Conservation (phyloP, 2,329 filamentous ascomycete genomes). For the Paracorniculantispora psalliotae region DNA sequence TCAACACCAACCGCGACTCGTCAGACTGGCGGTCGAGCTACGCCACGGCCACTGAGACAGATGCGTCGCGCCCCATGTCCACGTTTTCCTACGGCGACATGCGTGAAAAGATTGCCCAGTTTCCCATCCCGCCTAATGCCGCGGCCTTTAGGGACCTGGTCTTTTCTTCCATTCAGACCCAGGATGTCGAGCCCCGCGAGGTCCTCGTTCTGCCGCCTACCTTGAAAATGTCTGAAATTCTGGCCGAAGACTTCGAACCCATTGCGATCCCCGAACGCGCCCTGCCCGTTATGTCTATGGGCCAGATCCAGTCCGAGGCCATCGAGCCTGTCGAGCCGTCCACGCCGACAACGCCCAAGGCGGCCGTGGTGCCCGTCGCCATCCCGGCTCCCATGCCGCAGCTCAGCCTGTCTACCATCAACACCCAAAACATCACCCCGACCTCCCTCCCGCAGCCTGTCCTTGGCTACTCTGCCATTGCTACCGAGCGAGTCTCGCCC, state of each 20-base stretch:
- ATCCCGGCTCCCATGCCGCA: slow-evolving; percentile 18
- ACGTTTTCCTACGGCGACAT: slow-evolving; percentile 49
- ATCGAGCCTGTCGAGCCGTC: slow-evolving; percentile 27
- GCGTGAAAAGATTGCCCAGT: slow-evolving; percentile 47
- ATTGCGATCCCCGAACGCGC: slow-evolving; percentile 21
- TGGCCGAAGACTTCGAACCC: slow-evolving; percentile 25
- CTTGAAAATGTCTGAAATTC: slow-evolving; percentile 24
- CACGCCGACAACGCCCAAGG: slow-evolving; percentile 19
- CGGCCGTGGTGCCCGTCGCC: slow-evolving; percentile 4
- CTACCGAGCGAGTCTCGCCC: slow-evolving; percentile 19
- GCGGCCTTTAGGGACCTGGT: slow-evolving; percentile 32
- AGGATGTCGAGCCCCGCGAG: slow-evolving; percentile 39
- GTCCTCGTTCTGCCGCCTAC: slow-evolving; percentile 19
- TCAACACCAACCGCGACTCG: slow-evolving; percentile 25
- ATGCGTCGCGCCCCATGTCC: slow-evolving; percentile 40
- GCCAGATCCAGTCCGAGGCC: slow-evolving; percentile 21
- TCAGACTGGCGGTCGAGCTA: slow-evolving; percentile 22
- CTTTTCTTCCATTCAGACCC: slow-evolving; percentile 40
- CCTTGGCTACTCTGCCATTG: slow-evolving; percentile 17
- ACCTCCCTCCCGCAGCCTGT: slow-evolving; percentile 24
- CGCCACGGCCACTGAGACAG: slow-evolving; percentile 21
- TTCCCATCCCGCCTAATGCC: slow-evolving; percentile 49
- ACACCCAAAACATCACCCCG: slow-evolving; percentile 24
- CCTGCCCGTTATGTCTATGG: slow-evolving; percentile 22
- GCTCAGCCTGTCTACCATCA: slow-evolving; percentile 26